Evolutionary conservation across 352 stramenopile genomes (phyloP).

Genomic region (Phytophthora ohioensis): DNA sequence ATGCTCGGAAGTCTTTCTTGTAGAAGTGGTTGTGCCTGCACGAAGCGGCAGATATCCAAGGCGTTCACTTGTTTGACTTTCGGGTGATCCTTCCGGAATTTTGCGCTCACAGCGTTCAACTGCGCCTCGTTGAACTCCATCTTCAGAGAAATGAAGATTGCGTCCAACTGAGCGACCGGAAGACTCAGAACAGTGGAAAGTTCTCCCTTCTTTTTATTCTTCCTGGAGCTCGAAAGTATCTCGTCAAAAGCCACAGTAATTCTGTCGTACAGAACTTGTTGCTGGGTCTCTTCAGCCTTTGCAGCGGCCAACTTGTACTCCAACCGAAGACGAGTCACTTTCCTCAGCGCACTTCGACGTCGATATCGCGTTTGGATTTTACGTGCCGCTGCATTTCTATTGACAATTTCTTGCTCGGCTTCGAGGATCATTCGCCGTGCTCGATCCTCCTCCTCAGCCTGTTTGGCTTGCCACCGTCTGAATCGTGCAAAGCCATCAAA

Average conservation of each 20-base stretch:
- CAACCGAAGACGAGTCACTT: slow-evolving; percentile 52
- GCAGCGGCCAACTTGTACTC: slow-evolving; percentile 59
- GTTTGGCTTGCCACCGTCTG: slow-evolving; percentile 68
- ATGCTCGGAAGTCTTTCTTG: slow-evolving; percentile 27
- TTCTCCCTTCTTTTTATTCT: slow-evolving; percentile 39
- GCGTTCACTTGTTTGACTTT: slow-evolving; percentile 64
- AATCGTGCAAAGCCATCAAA: slow-evolving; percentile 78
- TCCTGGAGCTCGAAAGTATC: slow-evolving; percentile 14
- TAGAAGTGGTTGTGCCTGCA: slow-evolving; percentile 46
- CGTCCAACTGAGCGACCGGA: slow-evolving; percentile 49
- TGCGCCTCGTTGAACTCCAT: slow-evolving; percentile 46
- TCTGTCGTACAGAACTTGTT: slow-evolving; percentile 59
- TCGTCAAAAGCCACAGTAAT: slow-evolving; percentile 56
- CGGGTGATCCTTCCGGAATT: slow-evolving; percentile 50
- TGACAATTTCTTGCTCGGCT: slow-evolving; percentile 27
- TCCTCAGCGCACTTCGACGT: slow-evolving; percentile 59
- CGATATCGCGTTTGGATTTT: slow-evolving; percentile 79
- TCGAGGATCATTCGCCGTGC: slow-evolving; percentile 41
- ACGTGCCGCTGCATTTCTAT: slow-evolving; percentile 44
- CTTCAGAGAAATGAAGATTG: slow-evolving; percentile 51
- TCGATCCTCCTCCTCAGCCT: slow-evolving; percentile 64
- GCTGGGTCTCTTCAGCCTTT: slow-evolving; percentile 56
- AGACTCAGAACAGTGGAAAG: slow-evolving; percentile 47
- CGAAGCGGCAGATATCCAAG: slow-evolving; percentile 70
- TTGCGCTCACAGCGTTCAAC: slow-evolving; percentile 28